These are phyloP conservation scores for Arachnopeziza araneosa DNA, from an alignment of 2,329 filamentous ascomycete genomes.

Conservation along the genomic window DNA sequence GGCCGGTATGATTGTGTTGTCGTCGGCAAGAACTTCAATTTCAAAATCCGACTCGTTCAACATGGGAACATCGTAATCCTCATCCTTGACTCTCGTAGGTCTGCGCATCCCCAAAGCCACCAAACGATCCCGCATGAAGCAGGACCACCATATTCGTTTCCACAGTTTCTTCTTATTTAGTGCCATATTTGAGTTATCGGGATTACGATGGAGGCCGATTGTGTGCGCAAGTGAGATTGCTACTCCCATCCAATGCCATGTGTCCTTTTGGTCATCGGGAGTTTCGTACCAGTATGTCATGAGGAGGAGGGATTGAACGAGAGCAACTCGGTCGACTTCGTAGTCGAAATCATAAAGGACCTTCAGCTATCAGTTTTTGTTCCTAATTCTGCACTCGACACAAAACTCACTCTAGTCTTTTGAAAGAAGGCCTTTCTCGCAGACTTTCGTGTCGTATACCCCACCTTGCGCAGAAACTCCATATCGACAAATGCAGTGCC, in stretches of 20 bases:
- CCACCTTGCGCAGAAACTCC: slow-evolving; percentile 67
- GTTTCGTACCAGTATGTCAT: slow-evolving; percentile 99
- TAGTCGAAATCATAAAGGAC: slow-evolving; percentile 94
- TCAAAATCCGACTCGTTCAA: slow-evolving; percentile 81
- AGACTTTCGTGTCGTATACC: slow-evolving; percentile 71
- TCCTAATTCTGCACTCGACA: not conserved
- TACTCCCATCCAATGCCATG: slow-evolving; percentile 98
- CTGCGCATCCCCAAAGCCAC: slow-evolving; percentile 91
- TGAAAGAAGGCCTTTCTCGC: slow-evolving; percentile 87
- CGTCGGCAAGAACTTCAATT: slow-evolving; percentile 60
- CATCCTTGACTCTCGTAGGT: slow-evolving; percentile 85
- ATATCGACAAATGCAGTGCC: slow-evolving; percentile 85
- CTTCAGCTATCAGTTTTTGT: slow-evolving; percentile 36
- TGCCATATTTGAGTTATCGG: slow-evolving; percentile 70
- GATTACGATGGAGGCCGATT: slow-evolving; percentile 86
- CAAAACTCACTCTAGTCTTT: slow-evolving; percentile 66
- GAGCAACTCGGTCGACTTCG: slow-evolving; percentile 79
- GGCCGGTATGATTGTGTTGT: slow-evolving; percentile 60
- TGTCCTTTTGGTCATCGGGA: slow-evolving; percentile 94
- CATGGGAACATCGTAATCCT: slow-evolving; percentile 93
- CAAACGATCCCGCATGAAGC: slow-evolving; percentile 88
- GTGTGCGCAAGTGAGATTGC: slow-evolving; percentile 90
- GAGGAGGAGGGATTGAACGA: slow-evolving; percentile 82
- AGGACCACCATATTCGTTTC: slow-evolving; percentile 98
- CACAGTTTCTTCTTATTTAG: slow-evolving; percentile 71